phyloP scores from a whole-genome alignment of 179 eudicot genomes.

The Heliamphora pulchella region DNA sequence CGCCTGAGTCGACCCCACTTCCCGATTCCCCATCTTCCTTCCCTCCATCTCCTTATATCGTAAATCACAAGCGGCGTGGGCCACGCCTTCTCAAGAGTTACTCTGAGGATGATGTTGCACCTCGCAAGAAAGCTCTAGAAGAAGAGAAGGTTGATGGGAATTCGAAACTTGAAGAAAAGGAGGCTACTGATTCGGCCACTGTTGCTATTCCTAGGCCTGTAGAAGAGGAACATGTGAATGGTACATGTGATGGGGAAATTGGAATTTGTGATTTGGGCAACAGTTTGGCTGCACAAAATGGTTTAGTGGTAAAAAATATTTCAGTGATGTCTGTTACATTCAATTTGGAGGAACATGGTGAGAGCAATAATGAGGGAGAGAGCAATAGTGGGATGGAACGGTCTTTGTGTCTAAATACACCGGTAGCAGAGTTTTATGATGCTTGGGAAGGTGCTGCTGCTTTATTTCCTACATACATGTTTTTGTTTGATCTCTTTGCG shows the following conservation, averaged over 20 bases:
- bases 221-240: conserved; percentile 25
- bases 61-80: conserved; percentile 89
- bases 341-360: conserved; percentile 29
- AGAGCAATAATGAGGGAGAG: conserved; percentile 49
- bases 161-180: conserved; percentile 21
- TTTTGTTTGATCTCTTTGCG: conserved; percentile 1
- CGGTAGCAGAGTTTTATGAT: conserved; percentile 77
- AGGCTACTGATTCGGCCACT: conserved; percentile 16
- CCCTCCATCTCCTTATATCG: conserved; percentile 70
- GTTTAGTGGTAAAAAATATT: conserved; percentile 16
- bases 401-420: conserved; percentile 33
- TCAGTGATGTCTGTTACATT: conserved; percentile 21
- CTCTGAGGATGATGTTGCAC: conserved; percentile 46
- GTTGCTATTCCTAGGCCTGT: conserved; percentile 15
- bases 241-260: conserved; percentile 14
- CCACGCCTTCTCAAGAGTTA: conserved; percentile 75
- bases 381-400: conserved; percentile 36
- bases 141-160: conserved; percentile 25
- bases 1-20: conserved; percentile 74
- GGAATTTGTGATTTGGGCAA: conserved; percentile 15
- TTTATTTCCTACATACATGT: not conserved
- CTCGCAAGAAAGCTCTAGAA: conserved; percentile 19
- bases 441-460: conserved; percentile 77
- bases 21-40: conserved; percentile 79
- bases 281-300: conserved; percentile 19